Base-by-base conservation (phyloP, 2,329 filamentous ascomycete genomes). In the Ustilaginoidea virens region DNA sequence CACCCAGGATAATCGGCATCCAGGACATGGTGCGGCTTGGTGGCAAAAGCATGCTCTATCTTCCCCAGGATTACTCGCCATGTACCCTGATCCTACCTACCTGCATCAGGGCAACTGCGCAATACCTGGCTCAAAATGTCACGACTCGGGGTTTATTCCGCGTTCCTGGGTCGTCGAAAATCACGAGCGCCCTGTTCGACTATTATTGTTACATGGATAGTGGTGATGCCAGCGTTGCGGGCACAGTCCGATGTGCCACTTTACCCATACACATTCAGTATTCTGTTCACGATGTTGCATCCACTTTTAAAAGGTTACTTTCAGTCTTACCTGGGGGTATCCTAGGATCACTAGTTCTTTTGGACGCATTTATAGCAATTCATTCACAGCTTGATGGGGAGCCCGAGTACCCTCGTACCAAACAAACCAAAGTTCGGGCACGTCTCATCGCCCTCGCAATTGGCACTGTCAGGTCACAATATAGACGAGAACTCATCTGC, bases 401-500 rank as follows among this genome's bases (percentile, higher is more conserved):
- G 24, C 57, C 62, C 0, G 68, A 73, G 34, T 49, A 61, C 28
- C 59, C 58, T 26, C 52, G 56, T 31, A 67, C 65, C 1, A 69
- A 67, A 38, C 58, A 68, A 34, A 65, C 53, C 20, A 69, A 63
- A 36, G 49, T 74, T 10, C 61, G 67, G n/a, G 71, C 72, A 6
- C 60, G 70, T n/a, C 56, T 80, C 4, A 74, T 79, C 36, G 73
- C 74, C 2, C 51, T 79, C 19, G 71, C 71, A 6, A 60, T 80
- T 23, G 60, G 60, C 1, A 67, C 67, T 1, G 51, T 76, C n/a
- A 55, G 58, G 31, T 76, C 71, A 1, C 62, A 62, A 30, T 69
- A 68, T 34, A 63, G 70, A 23, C 58, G 73, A 15, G 69, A 77
- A 26, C 52, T 80, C 4, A 72, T 80, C 24, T 77, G 69, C 36